Evolutionary conservation across 371 early-diverging fungal genomes (phyloP).

Genomic region (Racocetra persica): DNA sequence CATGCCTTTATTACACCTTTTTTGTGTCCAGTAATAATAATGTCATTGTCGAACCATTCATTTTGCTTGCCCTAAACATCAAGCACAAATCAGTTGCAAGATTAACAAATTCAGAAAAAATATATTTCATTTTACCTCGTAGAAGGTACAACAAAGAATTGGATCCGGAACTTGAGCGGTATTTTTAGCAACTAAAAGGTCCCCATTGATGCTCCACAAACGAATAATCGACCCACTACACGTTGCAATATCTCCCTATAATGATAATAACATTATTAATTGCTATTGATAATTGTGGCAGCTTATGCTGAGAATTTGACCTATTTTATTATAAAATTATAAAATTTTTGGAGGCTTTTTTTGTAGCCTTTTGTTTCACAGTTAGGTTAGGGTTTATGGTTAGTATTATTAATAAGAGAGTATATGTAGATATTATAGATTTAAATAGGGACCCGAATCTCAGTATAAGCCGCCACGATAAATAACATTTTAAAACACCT

Average conservation of each 20-base stretch:
- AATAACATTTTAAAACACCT: no score
- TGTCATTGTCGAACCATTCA: conserved; percentile 53
- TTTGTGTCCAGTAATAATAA: conserved; percentile 68
- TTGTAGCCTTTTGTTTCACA: no score
- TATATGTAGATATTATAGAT: no score
- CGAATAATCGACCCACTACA: conserved; percentile 67
- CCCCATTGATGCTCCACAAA: conserved; percentile 80
- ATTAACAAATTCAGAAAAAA: neutral
- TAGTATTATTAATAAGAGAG: no score
- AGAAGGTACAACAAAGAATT: conserved; percentile 65
- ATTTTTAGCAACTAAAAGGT: conserved; percentile 63
- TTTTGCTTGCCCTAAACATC: conserved; percentile 54
- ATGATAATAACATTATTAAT: neutral
- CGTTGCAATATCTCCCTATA: conserved; percentile 74
- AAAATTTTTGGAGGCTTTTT: no score
- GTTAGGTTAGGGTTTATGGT: no score
- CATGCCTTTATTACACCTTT: conserved; percentile 59
- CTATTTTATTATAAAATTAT: no score
- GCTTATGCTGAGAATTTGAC: no score
- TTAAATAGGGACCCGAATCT: no score
- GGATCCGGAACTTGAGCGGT: conserved; percentile 65
- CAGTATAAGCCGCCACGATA: no score
- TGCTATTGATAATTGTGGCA: neutral
- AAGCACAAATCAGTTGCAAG: neutral
- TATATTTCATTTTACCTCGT: conserved; percentile 55